Base-by-base conservation (phyloP, 768 basidiomycete species). In the Russula abietina region DNA sequence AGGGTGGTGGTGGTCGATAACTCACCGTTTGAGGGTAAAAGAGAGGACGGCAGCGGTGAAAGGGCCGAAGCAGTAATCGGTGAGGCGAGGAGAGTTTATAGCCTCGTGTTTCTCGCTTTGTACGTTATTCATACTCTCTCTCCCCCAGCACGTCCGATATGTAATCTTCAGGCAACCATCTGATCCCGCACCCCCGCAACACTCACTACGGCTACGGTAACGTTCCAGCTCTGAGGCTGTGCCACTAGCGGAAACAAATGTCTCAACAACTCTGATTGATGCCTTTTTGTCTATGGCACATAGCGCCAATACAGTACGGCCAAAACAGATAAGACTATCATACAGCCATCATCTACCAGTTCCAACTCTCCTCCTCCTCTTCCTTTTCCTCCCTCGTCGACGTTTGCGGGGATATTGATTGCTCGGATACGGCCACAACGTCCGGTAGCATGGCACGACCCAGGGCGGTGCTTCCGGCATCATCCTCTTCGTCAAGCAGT, bases 321-420 rank as follows among this genome's bases (percentile, higher is more conserved):
- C 55, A 22, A 32, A 32, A 45, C 4, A 10, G 30, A 32, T 57
- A 43, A 24, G 22, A 33, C 9, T 19, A 38, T 16, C 4, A 38
- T 38, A 22, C 11, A 36, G 3, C 41, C 41, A 24, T 19, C 3
- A 17, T 57, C 56, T 66, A 68, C 67, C 67, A 68, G 28, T 68
- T 68, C 67, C 67, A 68, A 24, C 63, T 65, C 30, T 67, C 66
- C 9, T 65, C 64, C 12, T 59, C 60, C 1, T 62, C 67, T 7
- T 66, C 60, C n/a, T 50, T 58, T 17, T 33, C 26, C 24, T 24
- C 51, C 19, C 22, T 22, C 28, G 22, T 51, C 19, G 61, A 19
- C 14, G 17, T 19, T 39, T 30, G 9, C 0, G 14, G 16, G 12
- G 33, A 45, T 43, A 41, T 24, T 36, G 55, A 26, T 43, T n/a